These are phyloP conservation scores for Trypanosomatidae sp. DNA, from an alignment of 208 protist species.

Conservation along the genomic window DNA sequence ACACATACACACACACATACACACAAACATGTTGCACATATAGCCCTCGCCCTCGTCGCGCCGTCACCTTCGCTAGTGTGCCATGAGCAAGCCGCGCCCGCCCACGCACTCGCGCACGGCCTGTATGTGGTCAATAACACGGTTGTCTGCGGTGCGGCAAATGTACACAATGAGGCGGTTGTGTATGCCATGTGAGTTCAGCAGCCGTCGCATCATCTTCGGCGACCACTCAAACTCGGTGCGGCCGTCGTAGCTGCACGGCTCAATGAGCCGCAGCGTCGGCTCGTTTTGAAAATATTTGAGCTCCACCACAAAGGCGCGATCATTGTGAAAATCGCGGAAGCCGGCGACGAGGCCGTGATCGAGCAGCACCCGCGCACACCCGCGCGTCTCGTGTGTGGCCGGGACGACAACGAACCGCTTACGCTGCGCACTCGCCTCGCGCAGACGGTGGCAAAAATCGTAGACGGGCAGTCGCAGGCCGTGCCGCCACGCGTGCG, in stretches of 20 bases:
- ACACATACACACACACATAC: neutral
- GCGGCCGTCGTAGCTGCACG: slow-evolving; percentile 74
- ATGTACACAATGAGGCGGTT: slow-evolving; percentile 81
- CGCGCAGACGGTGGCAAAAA: slow-evolving; percentile 82
- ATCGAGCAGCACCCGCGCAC: slow-evolving; percentile 73
- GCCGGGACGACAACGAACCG: slow-evolving; percentile 85
- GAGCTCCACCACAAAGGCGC: slow-evolving; percentile 83
- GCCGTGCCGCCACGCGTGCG: slow-evolving; percentile 56
- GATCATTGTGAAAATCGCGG: slow-evolving; percentile 87
- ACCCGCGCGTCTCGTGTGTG: slow-evolving; percentile 76
- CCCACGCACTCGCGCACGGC: slow-evolving; percentile 79
- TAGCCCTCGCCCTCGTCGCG: no score
- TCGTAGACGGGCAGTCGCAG: slow-evolving; percentile 77
- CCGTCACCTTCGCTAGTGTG: slow-evolving; percentile 24
- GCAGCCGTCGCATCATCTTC: slow-evolving; percentile 83
- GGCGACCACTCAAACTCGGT: slow-evolving; percentile 89
- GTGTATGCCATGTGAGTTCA: slow-evolving; percentile 80
- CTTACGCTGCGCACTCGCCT: slow-evolving; percentile 78
- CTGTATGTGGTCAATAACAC: slow-evolving; percentile 84
- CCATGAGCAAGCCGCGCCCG: slow-evolving; percentile 81
- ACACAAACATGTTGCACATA: slow-evolving; percentile 1
- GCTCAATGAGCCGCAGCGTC: slow-evolving; percentile 81
- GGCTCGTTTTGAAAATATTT: slow-evolving; percentile 87
- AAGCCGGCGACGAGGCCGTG: slow-evolving; percentile 84
- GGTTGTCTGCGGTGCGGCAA: slow-evolving; percentile 74